Base-by-base conservation (phyloP, 805 yeast genomes). In the Saccharomycopsis oosterbeekiorum region DNA sequence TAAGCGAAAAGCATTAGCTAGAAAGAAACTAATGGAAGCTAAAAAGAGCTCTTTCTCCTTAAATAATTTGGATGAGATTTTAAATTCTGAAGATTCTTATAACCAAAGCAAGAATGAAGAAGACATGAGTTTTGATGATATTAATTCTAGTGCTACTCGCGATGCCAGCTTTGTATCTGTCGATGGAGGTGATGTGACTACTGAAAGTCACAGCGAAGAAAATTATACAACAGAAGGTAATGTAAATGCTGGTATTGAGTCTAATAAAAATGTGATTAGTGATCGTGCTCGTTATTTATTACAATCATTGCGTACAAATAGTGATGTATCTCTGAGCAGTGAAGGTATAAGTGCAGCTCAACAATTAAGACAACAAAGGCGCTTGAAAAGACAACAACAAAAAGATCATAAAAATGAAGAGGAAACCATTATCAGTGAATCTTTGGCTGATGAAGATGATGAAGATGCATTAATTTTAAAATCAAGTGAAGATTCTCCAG, bases 1-100 rank as follows among this genome's bases (percentile, higher is more conserved):
- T 0, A 78, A 96, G 68, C 83, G 66, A 12, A 64, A 60, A 40
- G 97, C 96, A 0, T 76, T 86, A 67, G 88, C 91, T 62, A 82
- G 91, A 65, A 84, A 80, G 68, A 85, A 84, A 58, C 71, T 84
- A 66, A 67, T 79, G 62, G 82, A 79, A 51, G 72, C 72, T 50
- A 69, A 71, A 57, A 68, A 68, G 5, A 68, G 68, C 29, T 56
- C 67, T 43, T 61, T 69, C 60, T 64, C 62, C 8, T 61, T 63
- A 17, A 54, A 62, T n/a, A 55, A 57, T 24, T 19, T 60, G 26
- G 65, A 61, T 17, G 47, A 59, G 37, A 61, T 61, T 36, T 19
- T 61, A 10, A 53, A 9, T 55, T 41, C 58, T 17, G 58, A 55
- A n/a, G 58, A 55, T 21, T 56, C 58, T 29, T 47, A 47, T 47